Conservation (phyloP, 495 filamentous ascomycete species). For the Penicillium simplicissimum region DNA sequence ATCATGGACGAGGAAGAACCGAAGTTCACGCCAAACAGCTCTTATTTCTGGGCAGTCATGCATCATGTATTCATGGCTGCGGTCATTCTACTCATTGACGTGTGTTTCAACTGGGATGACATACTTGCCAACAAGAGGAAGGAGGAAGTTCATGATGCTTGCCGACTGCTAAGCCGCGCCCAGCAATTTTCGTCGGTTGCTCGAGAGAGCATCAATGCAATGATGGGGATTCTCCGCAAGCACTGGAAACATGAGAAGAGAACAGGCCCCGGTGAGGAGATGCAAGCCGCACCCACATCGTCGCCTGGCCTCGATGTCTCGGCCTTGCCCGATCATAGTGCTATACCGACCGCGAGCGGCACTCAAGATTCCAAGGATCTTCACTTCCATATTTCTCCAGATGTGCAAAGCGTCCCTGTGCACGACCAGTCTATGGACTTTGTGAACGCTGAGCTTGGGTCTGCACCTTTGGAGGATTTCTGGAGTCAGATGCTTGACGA, state of each 20-base stretch:
- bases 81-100: constrained; percentile 47
- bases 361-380: neutral
- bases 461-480: constrained; percentile 32
- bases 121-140: constrained; percentile 41
- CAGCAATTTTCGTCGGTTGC: constrained; percentile 34
- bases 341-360: neutral
- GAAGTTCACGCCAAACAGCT: constrained; percentile 26
- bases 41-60: constrained; percentile 41
- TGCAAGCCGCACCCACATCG: neutral
- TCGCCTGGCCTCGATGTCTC: neutral
- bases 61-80: constrained; percentile 50
- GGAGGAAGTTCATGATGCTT: constrained; percentile 44
- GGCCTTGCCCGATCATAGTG: neutral
- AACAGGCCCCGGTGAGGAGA: neutral
- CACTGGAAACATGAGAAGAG: constrained; percentile 32
- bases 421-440: neutral
- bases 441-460: neutral
- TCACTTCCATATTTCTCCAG: neutral
- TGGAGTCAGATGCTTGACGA: constrained; percentile 40
- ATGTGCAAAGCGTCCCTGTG: neutral
- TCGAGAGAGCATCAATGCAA: constrained; percentile 35
- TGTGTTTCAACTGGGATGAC: constrained; percentile 49
- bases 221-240: constrained; percentile 39
- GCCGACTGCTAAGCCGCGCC: constrained; percentile 45
- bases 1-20: constrained; percentile 43